These are phyloP conservation scores for Heterobasidion annosum DNA, from an alignment of 1,284 basidiomycete species.

Conservation along the genomic window DNA sequence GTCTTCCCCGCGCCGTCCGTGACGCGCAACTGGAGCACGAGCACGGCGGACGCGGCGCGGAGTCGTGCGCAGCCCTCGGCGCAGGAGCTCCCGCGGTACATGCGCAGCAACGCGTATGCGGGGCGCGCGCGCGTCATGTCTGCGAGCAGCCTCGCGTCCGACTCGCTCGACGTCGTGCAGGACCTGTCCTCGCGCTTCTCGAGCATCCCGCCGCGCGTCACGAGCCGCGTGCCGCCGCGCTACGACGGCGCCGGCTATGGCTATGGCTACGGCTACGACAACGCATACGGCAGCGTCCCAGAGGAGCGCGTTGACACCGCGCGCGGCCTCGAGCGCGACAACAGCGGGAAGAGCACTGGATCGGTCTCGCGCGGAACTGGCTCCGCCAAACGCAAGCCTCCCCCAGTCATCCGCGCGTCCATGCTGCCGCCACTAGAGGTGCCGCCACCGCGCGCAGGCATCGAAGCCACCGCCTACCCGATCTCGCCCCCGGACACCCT, in stretches of 20 bases:
- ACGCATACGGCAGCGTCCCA: background rate
- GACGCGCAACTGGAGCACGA: background rate
- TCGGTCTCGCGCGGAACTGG: background rate
- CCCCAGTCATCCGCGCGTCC: background rate
- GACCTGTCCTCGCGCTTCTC: background rate
- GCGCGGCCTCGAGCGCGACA: background rate
- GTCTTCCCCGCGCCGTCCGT: background rate
- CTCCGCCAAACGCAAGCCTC: background rate
- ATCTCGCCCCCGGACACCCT: too few relatives aligned
- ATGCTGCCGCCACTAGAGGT: too few relatives aligned
- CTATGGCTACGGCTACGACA: background rate
- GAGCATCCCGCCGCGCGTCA: constrained; percentile 3
- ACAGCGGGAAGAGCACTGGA: background rate
- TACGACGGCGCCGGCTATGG: background rate
- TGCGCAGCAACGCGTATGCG: background rate
- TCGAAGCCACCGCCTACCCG: too few relatives aligned
- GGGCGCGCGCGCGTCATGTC: constrained; percentile 1
- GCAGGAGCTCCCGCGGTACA: background rate
- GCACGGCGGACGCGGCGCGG: background rate
- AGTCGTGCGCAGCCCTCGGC: too few relatives aligned
- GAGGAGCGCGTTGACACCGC: background rate
- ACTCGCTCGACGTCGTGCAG: constrained; percentile 4
- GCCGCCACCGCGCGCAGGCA: too few relatives aligned
- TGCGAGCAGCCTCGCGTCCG: constrained; percentile 3
- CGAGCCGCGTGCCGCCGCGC: background rate